These are phyloP conservation scores for Echria macrotheca DNA, from an alignment of 495 filamentous ascomycete species.

Conservation along the genomic window DNA sequence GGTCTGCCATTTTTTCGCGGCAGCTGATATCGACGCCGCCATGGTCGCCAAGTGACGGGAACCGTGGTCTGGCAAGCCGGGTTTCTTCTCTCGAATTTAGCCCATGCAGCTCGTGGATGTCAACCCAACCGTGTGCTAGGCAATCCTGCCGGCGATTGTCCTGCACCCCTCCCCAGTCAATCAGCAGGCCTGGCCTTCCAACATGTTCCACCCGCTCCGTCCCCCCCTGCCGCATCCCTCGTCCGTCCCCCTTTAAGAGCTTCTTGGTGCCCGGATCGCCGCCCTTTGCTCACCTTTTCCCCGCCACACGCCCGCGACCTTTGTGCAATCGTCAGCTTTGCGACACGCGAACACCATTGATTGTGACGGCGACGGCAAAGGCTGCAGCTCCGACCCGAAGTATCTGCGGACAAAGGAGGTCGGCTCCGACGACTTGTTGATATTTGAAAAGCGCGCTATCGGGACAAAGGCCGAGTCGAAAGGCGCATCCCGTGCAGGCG, in stretches of 20 bases:
- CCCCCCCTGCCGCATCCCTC: slow-evolving; percentile 15
- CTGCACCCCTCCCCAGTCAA: slow-evolving; percentile 6
- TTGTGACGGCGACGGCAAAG: slow-evolving; percentile 10
- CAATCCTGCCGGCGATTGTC: slow-evolving; percentile 6
- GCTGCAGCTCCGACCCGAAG: too few species aligned
- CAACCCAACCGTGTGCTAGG: slow-evolving; percentile 2
- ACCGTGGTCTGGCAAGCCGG: too few species aligned
- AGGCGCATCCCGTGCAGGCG: too few species aligned
- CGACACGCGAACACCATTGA: slow-evolving; percentile 1
- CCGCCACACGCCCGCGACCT: slow-evolving; percentile 17
- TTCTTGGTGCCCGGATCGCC: slow-evolving; percentile 21
- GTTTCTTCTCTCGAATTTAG: slow-evolving; percentile 5
- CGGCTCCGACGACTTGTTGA: neutral
- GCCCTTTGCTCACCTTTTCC: slow-evolving; percentile 16
- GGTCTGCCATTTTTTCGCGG: too few species aligned
- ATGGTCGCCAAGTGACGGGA: too few species aligned
- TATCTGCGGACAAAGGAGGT: neutral
- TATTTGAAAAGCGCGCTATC: neutral
- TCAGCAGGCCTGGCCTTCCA: slow-evolving; percentile 18
- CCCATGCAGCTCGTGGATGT: too few species aligned
- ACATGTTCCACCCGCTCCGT: slow-evolving; percentile 23
- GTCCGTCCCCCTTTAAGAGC: slow-evolving; percentile 19
- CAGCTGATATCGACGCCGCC: too few species aligned
- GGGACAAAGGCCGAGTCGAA: too few species aligned
- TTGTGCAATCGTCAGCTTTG: slow-evolving; percentile 14